A percentile compares a stretch with the other conserved stretches of the same genome.
Evolutionary conservation across 2,329 filamentous ascomycete species (phyloP).

Genomic region (Furcasterigmium sp.): DNA sequence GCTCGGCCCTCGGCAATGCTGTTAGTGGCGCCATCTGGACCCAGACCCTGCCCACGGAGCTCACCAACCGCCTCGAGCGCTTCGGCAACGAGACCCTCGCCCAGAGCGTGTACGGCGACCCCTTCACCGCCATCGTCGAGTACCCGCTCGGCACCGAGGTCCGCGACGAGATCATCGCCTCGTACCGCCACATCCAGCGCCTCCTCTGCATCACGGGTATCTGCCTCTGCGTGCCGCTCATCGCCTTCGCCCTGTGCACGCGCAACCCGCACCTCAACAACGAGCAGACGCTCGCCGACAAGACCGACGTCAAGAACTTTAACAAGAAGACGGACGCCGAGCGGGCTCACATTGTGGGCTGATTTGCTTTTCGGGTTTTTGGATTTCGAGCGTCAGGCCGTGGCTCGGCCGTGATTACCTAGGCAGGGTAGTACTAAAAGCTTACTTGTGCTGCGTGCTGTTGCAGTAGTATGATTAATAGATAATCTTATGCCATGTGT

Average conservation of each 20-base stretch:
- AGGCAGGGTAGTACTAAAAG: no score
- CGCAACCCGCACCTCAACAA: conserved; percentile 41
- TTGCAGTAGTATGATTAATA: no score
- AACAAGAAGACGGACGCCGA: background rate
- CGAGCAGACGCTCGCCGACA: conserved; percentile 35
- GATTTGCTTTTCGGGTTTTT: no score
- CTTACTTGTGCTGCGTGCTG: no score
- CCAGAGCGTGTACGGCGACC: conserved; percentile 23
- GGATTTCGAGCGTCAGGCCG: no score
- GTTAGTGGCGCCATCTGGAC: conserved; percentile 60
- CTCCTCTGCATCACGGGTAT: conserved; percentile 43
- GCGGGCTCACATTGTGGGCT: background rate
- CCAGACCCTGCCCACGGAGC: conserved; percentile 44
- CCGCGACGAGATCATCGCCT: conserved; percentile 33
- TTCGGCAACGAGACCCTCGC: conserved; percentile 34
- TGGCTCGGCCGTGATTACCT: no score
- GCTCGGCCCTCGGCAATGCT: conserved; percentile 53
- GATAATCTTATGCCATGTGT: no score
- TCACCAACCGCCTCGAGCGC: conserved; percentile 21
- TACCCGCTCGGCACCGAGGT: conserved; percentile 38
- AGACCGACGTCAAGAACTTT: conserved; percentile 2
- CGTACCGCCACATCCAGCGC: conserved; percentile 42
- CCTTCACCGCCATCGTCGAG: conserved; percentile 23
- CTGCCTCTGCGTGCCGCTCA: conserved; percentile 41
- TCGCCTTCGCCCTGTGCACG: conserved; percentile 34